Evolutionary conservation across 164 flowering plant species (phyloP), one percentile per base, ranked within the genome.

Genomic region (Umbellularia californica): DNA sequence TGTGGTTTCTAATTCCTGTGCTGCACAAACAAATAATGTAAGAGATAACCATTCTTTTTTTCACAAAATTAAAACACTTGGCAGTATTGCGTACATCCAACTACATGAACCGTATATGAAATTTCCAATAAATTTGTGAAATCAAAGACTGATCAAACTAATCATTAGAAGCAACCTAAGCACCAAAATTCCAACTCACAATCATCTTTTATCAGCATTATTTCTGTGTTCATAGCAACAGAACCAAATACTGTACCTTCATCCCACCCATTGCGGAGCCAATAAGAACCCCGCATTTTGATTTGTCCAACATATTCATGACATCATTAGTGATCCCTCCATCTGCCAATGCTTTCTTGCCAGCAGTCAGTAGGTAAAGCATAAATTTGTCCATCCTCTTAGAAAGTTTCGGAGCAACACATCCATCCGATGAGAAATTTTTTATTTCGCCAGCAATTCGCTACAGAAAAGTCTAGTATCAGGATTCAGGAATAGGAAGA

Each of bases 211-310:
- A 6, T 25, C 22, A 19, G 41, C 50, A 30, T 66, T 19, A 66
- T 13, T 67, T 13, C 15, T 7, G 47, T 15, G 19, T 67, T 28
- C 28, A 15, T 65, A 41, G 19, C 60, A 15, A 55, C n/a, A 20
- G 60, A 55, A 55, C 17, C 5, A 20, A 20, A 24, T 13, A 19
- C 27, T 2, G 30, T 81, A 93, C 99, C 93, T 92, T 91, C 94
- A 95, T 93, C 52, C 99, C 99, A 79, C 99, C 99, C 92, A 95
- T 84, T 77, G 88, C 98, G 23, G 99, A 93, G 74, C 99, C 99
- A 84, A 95, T 92, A 81, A 93, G 70, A 69, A 95, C 97, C 28
- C 99, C 99, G 77, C 99, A 95, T 83, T 72, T 90, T 28, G 86
- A n/a, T 82, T 87, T 90, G 76, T 92, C 87, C 58, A 95, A 74